These are phyloP conservation scores for Fusarium albosuccineum DNA, from an alignment of 2,329 filamentous ascomycete genomes.

Conservation along the genomic window DNA sequence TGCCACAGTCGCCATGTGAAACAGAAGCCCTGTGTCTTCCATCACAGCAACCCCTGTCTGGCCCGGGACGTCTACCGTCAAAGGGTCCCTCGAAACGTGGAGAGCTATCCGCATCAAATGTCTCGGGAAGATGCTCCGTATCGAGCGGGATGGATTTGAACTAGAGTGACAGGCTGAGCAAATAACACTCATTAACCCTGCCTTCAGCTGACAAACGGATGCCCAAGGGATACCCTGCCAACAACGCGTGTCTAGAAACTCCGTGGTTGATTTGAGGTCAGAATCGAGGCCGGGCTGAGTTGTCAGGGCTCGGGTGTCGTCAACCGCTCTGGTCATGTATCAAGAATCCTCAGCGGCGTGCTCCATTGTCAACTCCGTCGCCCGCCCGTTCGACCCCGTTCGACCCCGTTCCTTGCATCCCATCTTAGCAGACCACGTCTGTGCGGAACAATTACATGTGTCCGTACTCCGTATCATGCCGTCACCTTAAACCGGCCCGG, in stretches of 20 bases:
- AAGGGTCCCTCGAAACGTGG: constrained; percentile 6
- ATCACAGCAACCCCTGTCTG: not conserved
- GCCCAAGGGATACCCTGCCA: not conserved
- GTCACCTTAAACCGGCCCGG: constrained; percentile 38
- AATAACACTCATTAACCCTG: constrained; percentile 7
- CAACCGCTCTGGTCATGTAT: constrained; percentile 10
- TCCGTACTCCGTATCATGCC: constrained; percentile 9
- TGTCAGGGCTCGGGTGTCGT: constrained; percentile 7
- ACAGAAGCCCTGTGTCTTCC: constrained; percentile 2
- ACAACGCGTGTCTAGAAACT: constrained; percentile 7
- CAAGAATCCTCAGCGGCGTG: not conserved
- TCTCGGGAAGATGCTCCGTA: constrained; percentile 7
- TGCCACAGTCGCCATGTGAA: constrained; percentile 14
- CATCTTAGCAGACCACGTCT: not conserved
- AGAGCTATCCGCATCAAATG: constrained; percentile 5
- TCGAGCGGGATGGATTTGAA: constrained; percentile 25
- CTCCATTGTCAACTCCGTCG: not conserved
- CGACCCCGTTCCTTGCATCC: constrained; percentile 27
- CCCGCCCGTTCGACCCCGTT: not conserved
- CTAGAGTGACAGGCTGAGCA: constrained; percentile 9
- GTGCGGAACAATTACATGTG: not conserved
- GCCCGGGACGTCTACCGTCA: not conserved
- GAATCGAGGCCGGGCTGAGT: constrained; percentile 4
- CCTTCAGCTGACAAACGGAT: constrained; percentile 17
- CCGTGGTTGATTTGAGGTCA: constrained; percentile 5